Conservation (phyloP, 129 eudicot species). For the carrot (Daucus carota) region DH1_v3.0 NC_030389.2:40404001-40404500, state of each 20-base stretch:
- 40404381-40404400: neutral
- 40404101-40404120: no score
- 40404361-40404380: neutral
- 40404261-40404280: neutral
- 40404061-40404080: conserved; percentile 7
- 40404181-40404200: neutral
- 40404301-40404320: no score
- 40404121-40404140: neutral
- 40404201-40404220: neutral
- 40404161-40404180: neutral
- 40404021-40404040: conserved; percentile 41
- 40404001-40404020: conserved; percentile 67
- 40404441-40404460: neutral
- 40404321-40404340: neutral
- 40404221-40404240: neutral
- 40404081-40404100: neutral
- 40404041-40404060: conserved; percentile 51
- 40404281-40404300: no score
- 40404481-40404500: neutral
- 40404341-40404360: neutral
- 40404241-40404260: no score
- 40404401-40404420: neutral
- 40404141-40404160: neutral
- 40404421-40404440: neutral
- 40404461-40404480: neutral